Evolutionary conservation across 2,329 filamentous ascomycete species (phyloP), one percentile per base, ranked within the genome.

Genomic region (Ascomycota sp.): DNA sequence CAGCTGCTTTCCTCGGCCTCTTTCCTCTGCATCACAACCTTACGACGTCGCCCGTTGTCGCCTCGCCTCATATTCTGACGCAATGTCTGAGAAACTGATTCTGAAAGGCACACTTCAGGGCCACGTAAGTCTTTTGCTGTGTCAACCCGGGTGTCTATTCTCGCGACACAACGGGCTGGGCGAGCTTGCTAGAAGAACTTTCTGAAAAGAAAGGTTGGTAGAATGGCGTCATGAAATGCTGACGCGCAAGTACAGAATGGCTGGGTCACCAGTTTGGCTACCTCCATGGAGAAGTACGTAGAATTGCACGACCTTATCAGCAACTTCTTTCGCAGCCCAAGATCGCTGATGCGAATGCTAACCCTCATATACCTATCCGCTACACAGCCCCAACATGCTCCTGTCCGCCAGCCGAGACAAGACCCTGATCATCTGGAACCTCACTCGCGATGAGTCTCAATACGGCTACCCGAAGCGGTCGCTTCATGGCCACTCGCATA

Each of bases 401-500:
- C 75, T 98, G 52, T 98, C 89, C 47, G 86, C 70, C 54, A 82
- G 74, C 57, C 83, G 89, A 66, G 89, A 98, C 74, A 94, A 95
- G 79, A 81, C 80, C 47, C 70, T 98, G 59, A 98, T 98, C 69
- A 92, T 98, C 75, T 98, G 89, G 89, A 93, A 94, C 74, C 73
- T 98, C 54, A 95, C 89, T 62, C 86, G 89, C 64, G 85, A 95
- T 63, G 89, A 95, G 68, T 75, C 75, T 58, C 77, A 81, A 57
- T 98, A 95, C 72, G 89, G 89, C 51, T 93, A 93, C 73, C 89
- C 89, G 56, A 95, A 98, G 76, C 78, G 89, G 65, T 91, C 82
- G 56, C 83, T 98, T 48, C 77, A 91, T 67, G 89, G 89, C 55
- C 89, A 98, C 74, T 94, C 85, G 43, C 89, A 98, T 77, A 98